Percentiles rank a stretch among this genome's conserved stretches.
These are phyloP conservation scores for Calonectria naviculata DNA, from an alignment of 2,329 filamentous ascomycete species.

Conservation along the genomic window DNA sequence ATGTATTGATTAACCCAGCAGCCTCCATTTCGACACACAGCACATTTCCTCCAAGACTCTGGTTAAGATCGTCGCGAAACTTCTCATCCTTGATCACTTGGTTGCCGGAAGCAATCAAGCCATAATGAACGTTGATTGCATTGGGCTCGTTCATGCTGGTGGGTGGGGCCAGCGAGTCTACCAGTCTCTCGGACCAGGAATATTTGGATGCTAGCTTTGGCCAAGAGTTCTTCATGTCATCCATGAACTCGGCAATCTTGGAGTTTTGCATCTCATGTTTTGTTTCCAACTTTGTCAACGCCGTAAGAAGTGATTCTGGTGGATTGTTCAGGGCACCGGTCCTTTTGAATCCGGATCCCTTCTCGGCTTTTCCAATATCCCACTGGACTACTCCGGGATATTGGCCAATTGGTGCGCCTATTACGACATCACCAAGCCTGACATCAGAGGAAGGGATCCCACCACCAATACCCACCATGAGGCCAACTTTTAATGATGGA, in stretches of 20 bases:
- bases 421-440: constrained; percentile 37
- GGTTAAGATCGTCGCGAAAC: constrained; percentile 10
- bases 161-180: background rate
- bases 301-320: constrained; percentile 26
- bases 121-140: constrained; percentile 30
- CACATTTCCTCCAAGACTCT: background rate
- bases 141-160: background rate
- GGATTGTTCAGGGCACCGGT: constrained; percentile 24
- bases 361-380: constrained; percentile 32
- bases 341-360: constrained; percentile 23
- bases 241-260: background rate
- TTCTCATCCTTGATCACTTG: constrained; percentile 34
- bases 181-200: background rate
- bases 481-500: constrained; percentile 35
- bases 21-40: constrained; percentile 43
- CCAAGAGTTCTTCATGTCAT: background rate
- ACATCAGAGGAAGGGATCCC: constrained; percentile 30
- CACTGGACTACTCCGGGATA: constrained; percentile 33
- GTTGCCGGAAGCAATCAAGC: constrained; percentile 28
- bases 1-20: constrained; percentile 43
- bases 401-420: constrained; percentile 27
- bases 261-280: background rate
- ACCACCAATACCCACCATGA: constrained; percentile 39
- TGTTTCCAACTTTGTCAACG: constrained; percentile 10
- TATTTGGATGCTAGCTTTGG: background rate